A percentile compares a stretch with the other conserved stretches of the same genome.
phyloP scores from a whole-genome alignment of 2,329 filamentous ascomycete genomes.

The Fusarium duplospermum region DNA sequence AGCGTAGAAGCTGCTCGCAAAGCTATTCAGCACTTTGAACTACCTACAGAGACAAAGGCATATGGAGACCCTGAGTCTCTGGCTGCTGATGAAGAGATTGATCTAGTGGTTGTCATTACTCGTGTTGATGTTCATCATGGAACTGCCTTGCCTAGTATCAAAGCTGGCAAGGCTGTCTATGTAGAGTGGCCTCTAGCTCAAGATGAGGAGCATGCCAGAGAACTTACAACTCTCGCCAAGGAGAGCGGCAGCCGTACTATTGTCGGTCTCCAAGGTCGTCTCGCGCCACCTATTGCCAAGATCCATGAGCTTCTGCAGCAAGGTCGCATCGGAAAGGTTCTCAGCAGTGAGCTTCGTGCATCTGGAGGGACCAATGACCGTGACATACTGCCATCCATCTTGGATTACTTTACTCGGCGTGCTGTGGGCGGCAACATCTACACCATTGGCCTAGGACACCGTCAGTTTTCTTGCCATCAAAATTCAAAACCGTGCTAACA shows the following conservation, averaged over 20 bases:
- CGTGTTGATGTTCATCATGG: slow-evolving; percentile 65
- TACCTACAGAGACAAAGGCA: slow-evolving; percentile 55
- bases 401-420: slow-evolving; percentile 62
- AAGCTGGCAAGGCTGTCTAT: slow-evolving; percentile 64
- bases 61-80: slow-evolving; percentile 64
- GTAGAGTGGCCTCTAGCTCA: slow-evolving; percentile 70
- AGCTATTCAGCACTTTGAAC: slow-evolving; percentile 57
- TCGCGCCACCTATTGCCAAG: slow-evolving; percentile 57
- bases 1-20: slow-evolving; percentile 56
- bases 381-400: slow-evolving; percentile 45
- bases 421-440: slow-evolving; percentile 59
- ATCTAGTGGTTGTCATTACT: slow-evolving; percentile 66
- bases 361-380: slow-evolving; percentile 52
- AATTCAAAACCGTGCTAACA: background rate
- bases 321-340: slow-evolving; percentile 62
- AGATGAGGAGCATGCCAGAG: slow-evolving; percentile 53
- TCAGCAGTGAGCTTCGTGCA: slow-evolving; percentile 61
- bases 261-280: slow-evolving; percentile 63
- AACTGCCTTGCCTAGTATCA: slow-evolving; percentile 58
- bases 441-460: slow-evolving; percentile 57
- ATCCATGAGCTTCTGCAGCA: slow-evolving; percentile 57
- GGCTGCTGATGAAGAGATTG: slow-evolving; percentile 61
- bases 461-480: slow-evolving; percentile 44
- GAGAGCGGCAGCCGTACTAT: slow-evolving; percentile 53
- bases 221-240: slow-evolving; percentile 53